A percentile compares a stretch with the other conserved stretches of the same genome.
Evolutionary conservation across 2,329 filamentous ascomycete species (phyloP).

Genomic region (Sclerotinia sclerotiorum): DNA sequence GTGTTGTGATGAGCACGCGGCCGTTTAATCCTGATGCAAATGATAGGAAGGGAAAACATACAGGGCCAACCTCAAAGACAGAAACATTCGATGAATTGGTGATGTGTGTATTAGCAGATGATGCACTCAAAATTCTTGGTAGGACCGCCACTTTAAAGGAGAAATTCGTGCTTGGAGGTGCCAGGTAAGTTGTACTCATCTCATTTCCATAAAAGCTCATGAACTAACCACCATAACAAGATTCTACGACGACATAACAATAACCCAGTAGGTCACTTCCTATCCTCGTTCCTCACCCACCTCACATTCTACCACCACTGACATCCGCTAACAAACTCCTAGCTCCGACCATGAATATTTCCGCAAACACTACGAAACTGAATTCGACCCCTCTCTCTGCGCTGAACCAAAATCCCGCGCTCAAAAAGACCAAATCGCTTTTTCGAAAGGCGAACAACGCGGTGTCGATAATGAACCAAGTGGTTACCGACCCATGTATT

Average conservation of each 20-base stretch:
- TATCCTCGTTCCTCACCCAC: too few relatives aligned
- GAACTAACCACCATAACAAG: neutral
- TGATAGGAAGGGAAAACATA: slow-evolving; percentile 45
- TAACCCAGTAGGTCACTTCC: slow-evolving; percentile 53
- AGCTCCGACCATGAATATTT: slow-evolving; percentile 62
- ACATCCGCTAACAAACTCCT: neutral
- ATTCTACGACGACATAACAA: slow-evolving; percentile 68
- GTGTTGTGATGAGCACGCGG: slow-evolving; percentile 51
- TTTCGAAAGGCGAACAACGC: slow-evolving; percentile 48
- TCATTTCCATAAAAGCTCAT: too few relatives aligned
- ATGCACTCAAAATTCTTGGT: slow-evolving; percentile 60
- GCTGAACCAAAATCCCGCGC: slow-evolving; percentile 47
- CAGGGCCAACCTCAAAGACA: slow-evolving; percentile 44
- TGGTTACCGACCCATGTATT: slow-evolving; percentile 64
- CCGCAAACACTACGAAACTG: slow-evolving; percentile 65
- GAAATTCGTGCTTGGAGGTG: slow-evolving; percentile 66
- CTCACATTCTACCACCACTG: neutral
- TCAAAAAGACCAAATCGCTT: slow-evolving; percentile 45
- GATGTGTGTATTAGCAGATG: slow-evolving; percentile 64
- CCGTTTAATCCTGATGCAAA: slow-evolving; percentile 50
- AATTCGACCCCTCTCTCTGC: slow-evolving; percentile 53
- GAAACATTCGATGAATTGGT: slow-evolving; percentile 67
- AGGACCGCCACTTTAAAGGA: slow-evolving; percentile 60
- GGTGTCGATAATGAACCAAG: slow-evolving; percentile 53
- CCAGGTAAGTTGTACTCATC: slow-evolving; percentile 44